A percentile compares a stretch with the other conserved stretches of the same genome.
Conservation (phyloP, 306 rosid species). For the Lathyrus oleraceus region DNA sequence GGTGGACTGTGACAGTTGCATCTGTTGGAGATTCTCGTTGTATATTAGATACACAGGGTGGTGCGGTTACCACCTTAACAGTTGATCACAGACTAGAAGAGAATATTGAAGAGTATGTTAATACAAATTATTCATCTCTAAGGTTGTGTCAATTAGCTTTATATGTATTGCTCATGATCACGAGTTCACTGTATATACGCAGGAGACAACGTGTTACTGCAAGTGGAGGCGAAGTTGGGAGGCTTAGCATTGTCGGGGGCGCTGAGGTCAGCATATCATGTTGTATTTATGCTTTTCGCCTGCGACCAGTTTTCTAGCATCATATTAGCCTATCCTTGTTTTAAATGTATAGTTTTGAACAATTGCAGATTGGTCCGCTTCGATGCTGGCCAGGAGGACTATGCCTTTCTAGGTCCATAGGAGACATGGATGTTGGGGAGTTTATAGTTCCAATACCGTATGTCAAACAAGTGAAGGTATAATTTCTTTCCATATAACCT, state of each 20-base stretch:
- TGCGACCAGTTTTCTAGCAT: constrained; percentile 3
- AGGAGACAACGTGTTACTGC: constrained; percentile 95
- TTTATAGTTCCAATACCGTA: constrained; percentile 89
- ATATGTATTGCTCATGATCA: constrained; percentile 23
- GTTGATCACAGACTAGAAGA: constrained; percentile 97
- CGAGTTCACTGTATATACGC: constrained; percentile 29
- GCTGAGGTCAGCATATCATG: constrained; percentile 67
- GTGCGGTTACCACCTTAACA: constrained; percentile 74
- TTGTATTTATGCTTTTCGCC: background rate
- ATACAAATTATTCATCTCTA: background rate
- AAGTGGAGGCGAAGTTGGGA: constrained; percentile 97
- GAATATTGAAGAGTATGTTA: constrained; percentile 79
- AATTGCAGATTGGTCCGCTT: constrained; percentile 91
- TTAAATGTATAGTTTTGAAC: constrained; percentile 33
- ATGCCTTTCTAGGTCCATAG: constrained; percentile 95
- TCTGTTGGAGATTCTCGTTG: constrained; percentile 99
- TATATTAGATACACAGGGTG: constrained; percentile 88
- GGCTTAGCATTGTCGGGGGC: constrained; percentile 91
- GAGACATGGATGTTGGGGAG: constrained; percentile 99
- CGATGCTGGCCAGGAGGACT: constrained; percentile 99
- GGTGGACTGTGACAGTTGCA: constrained; percentile 98
- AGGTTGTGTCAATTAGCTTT: constrained; percentile 9
- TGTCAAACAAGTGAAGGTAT: constrained; percentile 97
- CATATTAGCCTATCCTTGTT: constrained; percentile 16
- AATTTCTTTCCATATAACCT: constrained; percentile 3